Base-by-base conservation (phyloP, 768 basidiomycete species). In the Boletus rex-veris region DNA sequence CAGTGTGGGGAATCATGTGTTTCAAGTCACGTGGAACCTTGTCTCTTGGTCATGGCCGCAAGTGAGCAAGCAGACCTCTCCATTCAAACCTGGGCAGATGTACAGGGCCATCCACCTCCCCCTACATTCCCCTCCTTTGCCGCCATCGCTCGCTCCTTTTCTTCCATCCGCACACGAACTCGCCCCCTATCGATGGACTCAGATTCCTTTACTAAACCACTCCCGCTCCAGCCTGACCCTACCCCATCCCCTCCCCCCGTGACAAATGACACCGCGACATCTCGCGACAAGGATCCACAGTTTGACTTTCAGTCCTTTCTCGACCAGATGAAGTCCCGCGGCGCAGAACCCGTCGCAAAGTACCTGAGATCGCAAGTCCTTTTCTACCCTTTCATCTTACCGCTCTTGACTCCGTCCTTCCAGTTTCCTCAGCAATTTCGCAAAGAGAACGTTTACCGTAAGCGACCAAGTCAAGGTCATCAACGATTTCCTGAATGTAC, bases 231-330 rank as follows among this genome's bases (percentile, higher is more conserved):
- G 66, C 55, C 50, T 54, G 60, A 52, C 54, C 37, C 14, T 7
- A 15, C 5, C n/a, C n/a, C n/a, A n/a, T n/a, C n/a, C n/a, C n/a
- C n/a, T 0, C 37, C 37, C n/a, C 37, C 37, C 2, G 14, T 18
- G 37, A 38, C 37, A 24, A 24, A 24, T 4, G 21, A 24, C 21
- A 31, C 8, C 12, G 14, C 18, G 28, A 31, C 47, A 65, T n/a
- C n/a, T n/a, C n/a, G n/a, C n/a, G n/a, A n/a, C n/a, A 60, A 71
- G 30, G 73, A 73, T 53, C 75, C 76, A 0, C 75, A 76, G 40
- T 98, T 98, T 61, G 96, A 98, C 71, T 98, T 98, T 67, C 93
- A 96, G 66, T 84, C 78, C 45, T 99, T 99, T 71, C 72, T 98
- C 58, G 92, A 95, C 69, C 94, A 99, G 71, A 92, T 99, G 83